These are phyloP conservation scores for Pleurotus eryngii DNA, from an alignment of 768 basidiomycete species.

Conservation along the genomic window DNA sequence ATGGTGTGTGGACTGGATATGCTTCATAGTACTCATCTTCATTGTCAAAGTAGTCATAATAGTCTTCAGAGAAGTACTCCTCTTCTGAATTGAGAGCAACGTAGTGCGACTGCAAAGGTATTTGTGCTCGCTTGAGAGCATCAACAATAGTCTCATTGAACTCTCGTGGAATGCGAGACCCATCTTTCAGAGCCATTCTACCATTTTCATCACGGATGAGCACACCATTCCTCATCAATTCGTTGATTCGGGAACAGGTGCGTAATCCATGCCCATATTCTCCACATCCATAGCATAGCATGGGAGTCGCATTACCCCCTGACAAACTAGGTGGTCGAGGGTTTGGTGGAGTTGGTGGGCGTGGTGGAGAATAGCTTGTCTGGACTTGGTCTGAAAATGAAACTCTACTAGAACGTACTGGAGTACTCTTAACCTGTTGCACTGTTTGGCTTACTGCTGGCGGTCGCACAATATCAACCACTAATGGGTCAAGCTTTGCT, in stretches of 20 bases:
- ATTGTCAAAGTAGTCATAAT: not conserved
- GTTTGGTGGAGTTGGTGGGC: not conserved
- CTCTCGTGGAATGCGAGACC: not conserved
- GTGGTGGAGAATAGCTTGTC: not conserved
- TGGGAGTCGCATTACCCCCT: not conserved
- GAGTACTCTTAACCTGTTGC: not conserved
- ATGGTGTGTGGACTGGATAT: too few species aligned
- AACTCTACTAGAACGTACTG: not conserved
- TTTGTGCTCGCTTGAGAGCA: not conserved
- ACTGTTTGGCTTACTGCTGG: not conserved
- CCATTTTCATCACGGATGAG: not conserved
- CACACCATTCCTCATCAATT: not conserved
- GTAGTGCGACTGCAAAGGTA: not conserved
- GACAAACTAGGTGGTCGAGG: not conserved
- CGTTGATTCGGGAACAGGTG: not conserved
- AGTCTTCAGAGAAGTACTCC: not conserved
- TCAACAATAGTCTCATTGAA: not conserved
- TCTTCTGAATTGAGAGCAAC: not conserved
- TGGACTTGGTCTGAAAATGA: not conserved
- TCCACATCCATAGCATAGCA: constrained; percentile 2
- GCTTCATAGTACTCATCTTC: too few species aligned
- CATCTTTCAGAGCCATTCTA: not conserved
- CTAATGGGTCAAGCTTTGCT: constrained; percentile 2
- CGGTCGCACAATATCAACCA: not conserved
- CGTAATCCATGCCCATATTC: not conserved